Evolutionary conservation across 352 stramenopile genomes (phyloP), one percentile per base, ranked within the genome.

Genomic region (Phytophthora colocasiae): DNA sequence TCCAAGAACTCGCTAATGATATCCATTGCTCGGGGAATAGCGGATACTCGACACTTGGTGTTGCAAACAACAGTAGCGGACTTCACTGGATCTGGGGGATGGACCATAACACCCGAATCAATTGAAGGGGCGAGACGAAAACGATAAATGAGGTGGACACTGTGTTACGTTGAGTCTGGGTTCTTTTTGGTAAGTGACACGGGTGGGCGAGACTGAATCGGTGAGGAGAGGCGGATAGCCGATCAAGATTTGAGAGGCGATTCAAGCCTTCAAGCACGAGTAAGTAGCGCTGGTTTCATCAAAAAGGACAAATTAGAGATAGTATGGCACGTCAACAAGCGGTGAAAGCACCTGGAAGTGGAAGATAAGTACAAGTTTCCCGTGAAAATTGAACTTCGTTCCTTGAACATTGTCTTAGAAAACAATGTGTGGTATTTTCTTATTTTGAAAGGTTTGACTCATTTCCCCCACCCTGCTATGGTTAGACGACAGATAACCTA

Each of bases 1-100:
- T 81, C 69, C 3, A 78, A 26, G 26, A 76, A 81, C 44, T 65
- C 69, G 48, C 73, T 81, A 24, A 81, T 69, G 11, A 55, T 65
- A 15, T 71, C 52, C 54, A 73, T 26, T 32, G 67, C 63, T 45
- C 73, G 66, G 11, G 54, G 50, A 34, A 81, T 55, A 10, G 69
- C 53, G 31, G 58, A 55, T 8, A 81, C 59, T 36, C 60, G 59
- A 62, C 36, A 58, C 26, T 66, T 56, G 14, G 54, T 27, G 22
- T 54, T 73, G 55, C 61, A 71, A 11, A 71, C 61, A 52, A 66
- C 36, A 12, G 36, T 48, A 19, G 63, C 61, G 9, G 66, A 71
- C 12, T 54, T 71, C 7, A 71, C 34, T 11, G 66, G 66, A 39
- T 54, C 56, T 19, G 60, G 60, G 53, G 57, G 62, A 61, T 67